A percentile compares a stretch with the other conserved stretches of the same genome.
Evolutionary conservation across 352 stramenopile species (phyloP).

Genomic region (Phytophthora fragariae): DNA sequence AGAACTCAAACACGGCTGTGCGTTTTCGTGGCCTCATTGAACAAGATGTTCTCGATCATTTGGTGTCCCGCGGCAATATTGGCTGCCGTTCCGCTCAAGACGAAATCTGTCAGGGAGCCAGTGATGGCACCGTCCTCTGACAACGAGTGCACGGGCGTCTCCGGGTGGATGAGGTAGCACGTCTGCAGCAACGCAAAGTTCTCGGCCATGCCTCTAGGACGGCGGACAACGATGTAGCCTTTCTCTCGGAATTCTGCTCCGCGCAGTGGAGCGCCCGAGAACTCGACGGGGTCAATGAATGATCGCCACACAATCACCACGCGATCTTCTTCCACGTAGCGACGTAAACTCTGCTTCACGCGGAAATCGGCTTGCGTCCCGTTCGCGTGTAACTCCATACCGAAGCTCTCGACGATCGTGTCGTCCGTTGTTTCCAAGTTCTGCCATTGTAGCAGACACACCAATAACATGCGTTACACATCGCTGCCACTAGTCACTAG

Average conservation of each 20-base stretch:
- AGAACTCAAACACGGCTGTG: slow-evolving; percentile 15
- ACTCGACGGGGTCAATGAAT: slow-evolving; percentile 61
- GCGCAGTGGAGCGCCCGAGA: slow-evolving; percentile 45
- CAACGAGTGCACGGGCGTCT: slow-evolving; percentile 37
- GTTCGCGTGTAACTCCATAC: slow-evolving; percentile 58
- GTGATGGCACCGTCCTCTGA: slow-evolving; percentile 33
- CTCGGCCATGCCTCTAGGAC: slow-evolving; percentile 30
- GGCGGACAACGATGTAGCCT: slow-evolving; percentile 59
- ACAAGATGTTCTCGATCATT: slow-evolving; percentile 55
- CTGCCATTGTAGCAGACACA: neutral
- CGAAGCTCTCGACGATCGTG: slow-evolving; percentile 62
- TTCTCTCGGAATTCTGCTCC: slow-evolving; percentile 59
- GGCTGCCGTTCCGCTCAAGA: slow-evolving; percentile 36
- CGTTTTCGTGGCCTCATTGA: slow-evolving; percentile 43
- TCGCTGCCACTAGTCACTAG: neutral
- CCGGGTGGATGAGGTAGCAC: slow-evolving; percentile 60
- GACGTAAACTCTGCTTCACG: slow-evolving; percentile 57
- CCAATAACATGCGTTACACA: neutral
- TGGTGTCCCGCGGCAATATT: slow-evolving; percentile 50
- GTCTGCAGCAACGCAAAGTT: slow-evolving; percentile 50
- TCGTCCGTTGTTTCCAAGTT: slow-evolving; percentile 45
- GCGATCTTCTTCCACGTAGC: slow-evolving; percentile 52
- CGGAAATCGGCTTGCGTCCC: slow-evolving; percentile 53
- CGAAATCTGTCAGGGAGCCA: slow-evolving; percentile 45
- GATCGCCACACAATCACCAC: slow-evolving; percentile 65